Evolutionary conservation across 2,329 filamentous ascomycete species (phyloP).

Genomic region (Rasamsonia emersonii): DNA sequence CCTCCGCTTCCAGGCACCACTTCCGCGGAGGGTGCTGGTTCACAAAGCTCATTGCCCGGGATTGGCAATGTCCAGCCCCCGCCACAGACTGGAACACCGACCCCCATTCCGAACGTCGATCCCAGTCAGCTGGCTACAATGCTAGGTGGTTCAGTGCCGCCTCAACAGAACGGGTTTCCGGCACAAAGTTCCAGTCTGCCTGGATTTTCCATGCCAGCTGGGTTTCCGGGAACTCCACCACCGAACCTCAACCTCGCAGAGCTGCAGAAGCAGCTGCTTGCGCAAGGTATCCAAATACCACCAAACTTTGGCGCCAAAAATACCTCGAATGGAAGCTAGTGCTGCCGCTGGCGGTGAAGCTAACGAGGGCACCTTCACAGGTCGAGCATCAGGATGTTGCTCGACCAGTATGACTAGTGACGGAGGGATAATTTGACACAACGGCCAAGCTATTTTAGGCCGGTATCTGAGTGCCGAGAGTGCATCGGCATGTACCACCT

Average conservation of each 20-base stretch:
- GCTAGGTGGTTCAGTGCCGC: conserved; percentile 38
- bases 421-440: too few species aligned
- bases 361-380: too few species aligned
- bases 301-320: conserved; percentile 29
- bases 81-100: conserved; percentile 20
- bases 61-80: conserved; percentile 39
- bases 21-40: conserved; percentile 37
- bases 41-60: conserved; percentile 34
- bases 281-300: conserved; percentile 27
- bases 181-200: conserved; percentile 26
- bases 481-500: too few species aligned
- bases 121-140: conserved; percentile 33
- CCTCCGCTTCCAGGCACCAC: conserved; percentile 47
- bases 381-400: too few species aligned
- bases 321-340: conserved; percentile 27
- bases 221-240: conserved; percentile 26
- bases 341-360: conserved; percentile 17
- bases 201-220: conserved; percentile 33
- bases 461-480: too few species aligned
- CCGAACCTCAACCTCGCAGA: conserved; percentile 26
- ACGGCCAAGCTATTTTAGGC: too few species aligned
- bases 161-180: conserved; percentile 14
- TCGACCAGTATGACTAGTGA: too few species aligned
- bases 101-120: conserved; percentile 41
- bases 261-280: conserved; percentile 30